These are phyloP conservation scores for Ettlia oleoabundans DNA, from an alignment of 139 green algal genomes.

Conservation along the genomic window DNA sequence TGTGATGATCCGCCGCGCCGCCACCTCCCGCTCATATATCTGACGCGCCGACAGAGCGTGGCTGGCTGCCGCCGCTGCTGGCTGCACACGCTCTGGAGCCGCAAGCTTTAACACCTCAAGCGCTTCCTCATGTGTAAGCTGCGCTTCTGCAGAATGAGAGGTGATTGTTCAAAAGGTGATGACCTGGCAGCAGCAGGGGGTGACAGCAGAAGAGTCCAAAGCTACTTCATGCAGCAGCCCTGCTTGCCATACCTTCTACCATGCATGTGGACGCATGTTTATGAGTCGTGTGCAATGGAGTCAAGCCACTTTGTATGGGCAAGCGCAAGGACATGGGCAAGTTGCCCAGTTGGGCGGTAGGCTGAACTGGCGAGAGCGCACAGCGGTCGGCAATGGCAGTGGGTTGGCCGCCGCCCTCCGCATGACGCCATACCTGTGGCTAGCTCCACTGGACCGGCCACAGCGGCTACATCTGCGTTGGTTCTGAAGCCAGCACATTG, in stretches of 20 bases:
- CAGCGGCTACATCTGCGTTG: constrained; percentile 40
- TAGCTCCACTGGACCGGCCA: constrained; percentile 45
- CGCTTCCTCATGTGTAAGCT: constrained; percentile 48
- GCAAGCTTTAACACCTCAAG: constrained; percentile 40
- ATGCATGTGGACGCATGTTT: too few species aligned
- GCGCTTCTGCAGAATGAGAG: constrained; percentile 30
- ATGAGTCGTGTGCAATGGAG: too few species aligned
- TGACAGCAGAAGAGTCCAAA: too few species aligned
- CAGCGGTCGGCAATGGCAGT: neutral
- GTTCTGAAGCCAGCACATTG: constrained; percentile 45
- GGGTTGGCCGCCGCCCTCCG: too few species aligned
- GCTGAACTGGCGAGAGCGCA: too few species aligned
- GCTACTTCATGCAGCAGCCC: too few species aligned
- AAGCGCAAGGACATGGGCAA: too few species aligned
- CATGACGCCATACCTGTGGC: constrained; percentile 42
- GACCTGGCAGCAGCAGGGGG: too few species aligned
- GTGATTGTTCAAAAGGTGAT: too few species aligned
- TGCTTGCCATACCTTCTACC: too few species aligned
- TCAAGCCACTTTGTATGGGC: too few species aligned
- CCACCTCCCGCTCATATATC: constrained; percentile 22
- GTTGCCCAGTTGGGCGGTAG: too few species aligned
- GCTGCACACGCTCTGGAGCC: neutral
- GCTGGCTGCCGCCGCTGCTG: neutral
- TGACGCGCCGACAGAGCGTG: constrained; percentile 38
- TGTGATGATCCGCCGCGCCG: constrained; percentile 54